Percentiles rank a stretch among this genome's conserved stretches.
Conservation (phyloP, 768 basidiomycete genomes). For the Termitomyces eurrhizus region DNA sequence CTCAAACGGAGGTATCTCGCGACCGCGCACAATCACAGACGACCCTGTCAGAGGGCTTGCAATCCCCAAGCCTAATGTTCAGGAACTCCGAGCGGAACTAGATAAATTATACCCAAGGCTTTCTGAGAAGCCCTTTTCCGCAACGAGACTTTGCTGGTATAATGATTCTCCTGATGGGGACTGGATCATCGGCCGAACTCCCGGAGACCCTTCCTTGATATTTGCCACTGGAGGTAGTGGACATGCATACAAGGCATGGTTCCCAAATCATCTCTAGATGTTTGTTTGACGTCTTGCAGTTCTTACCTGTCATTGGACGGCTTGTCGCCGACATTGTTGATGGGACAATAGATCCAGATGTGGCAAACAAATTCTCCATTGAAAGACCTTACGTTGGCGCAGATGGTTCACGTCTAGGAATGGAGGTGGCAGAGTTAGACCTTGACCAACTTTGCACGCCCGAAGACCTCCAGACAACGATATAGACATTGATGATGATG, state of each 20-base stretch:
- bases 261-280: background rate
- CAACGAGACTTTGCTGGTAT: conserved; percentile 92
- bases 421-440: conserved; percentile 29
- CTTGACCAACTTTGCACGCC: conserved; percentile 46
- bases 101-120: conserved; percentile 71
- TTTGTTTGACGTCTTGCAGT: conserved; percentile 39
- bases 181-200: conserved; percentile 83
- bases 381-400: conserved; percentile 34
- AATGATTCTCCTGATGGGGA: conserved; percentile 82
- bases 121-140: conserved; percentile 62
- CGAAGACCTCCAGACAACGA: conserved; percentile 33
- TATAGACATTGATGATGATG: background rate
- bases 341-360: conserved; percentile 48
- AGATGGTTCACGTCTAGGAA: conserved; percentile 21
- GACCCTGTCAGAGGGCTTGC: conserved; percentile 54
- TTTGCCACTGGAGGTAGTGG: conserved; percentile 89
- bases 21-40: conserved; percentile 69
- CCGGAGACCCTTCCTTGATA: conserved; percentile 52
- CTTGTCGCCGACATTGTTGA: conserved; percentile 74
- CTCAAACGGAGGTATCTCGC: conserved; percentile 50
- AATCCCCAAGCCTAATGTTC: conserved; percentile 59
- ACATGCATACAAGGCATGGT: conserved; percentile 76
- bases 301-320: conserved; percentile 79
- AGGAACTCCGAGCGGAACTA: conserved; percentile 48
- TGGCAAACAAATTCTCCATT: conserved; percentile 61